Conservation (phyloP, 345 rosid genomes). For the Excoecaria agallocha region DNA sequence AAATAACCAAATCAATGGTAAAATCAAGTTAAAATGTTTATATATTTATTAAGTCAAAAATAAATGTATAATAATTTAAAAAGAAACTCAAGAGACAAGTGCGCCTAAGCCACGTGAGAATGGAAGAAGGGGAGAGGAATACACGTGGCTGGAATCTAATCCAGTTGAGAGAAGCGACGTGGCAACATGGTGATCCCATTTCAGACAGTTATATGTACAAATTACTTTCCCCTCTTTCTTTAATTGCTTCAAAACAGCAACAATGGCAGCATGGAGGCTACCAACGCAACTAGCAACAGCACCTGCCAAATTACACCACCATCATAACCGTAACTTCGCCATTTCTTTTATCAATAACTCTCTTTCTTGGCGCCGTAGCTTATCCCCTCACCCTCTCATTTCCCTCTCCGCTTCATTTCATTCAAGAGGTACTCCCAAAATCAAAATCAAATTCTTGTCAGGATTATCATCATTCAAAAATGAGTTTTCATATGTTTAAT, state of each 20-base stretch:
- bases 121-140: not conserved
- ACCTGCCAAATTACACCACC: slow-evolving; percentile 35
- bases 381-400: slow-evolving; percentile 34
- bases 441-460: no score
- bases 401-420: slow-evolving; percentile 20
- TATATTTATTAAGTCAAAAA: no score
- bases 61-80: no score
- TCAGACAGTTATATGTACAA: not conserved
- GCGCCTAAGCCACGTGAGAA: no score
- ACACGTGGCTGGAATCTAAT: slow-evolving; percentile 8
- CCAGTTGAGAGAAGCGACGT: not conserved
- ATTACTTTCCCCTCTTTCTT: not conserved
- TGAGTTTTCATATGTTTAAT: not conserved
- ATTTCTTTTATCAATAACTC: not conserved
- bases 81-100: no score
- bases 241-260: not conserved
- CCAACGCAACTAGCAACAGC: slow-evolving; percentile 52
- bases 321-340: slow-evolving; percentile 6
- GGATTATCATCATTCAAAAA: no score
- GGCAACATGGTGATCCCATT: not conserved
- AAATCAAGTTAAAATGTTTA: no score
- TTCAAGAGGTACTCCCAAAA: slow-evolving; percentile 12
- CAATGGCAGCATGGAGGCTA: slow-evolving; percentile 60
- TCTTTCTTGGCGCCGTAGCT: slow-evolving; percentile 45
- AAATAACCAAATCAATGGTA: no score